A percentile compares a stretch with the other conserved stretches of the same genome.
phyloP scores from a whole-genome alignment of 176 grass and related monocot genomes.

The Phyllostachys edulis region DNA sequence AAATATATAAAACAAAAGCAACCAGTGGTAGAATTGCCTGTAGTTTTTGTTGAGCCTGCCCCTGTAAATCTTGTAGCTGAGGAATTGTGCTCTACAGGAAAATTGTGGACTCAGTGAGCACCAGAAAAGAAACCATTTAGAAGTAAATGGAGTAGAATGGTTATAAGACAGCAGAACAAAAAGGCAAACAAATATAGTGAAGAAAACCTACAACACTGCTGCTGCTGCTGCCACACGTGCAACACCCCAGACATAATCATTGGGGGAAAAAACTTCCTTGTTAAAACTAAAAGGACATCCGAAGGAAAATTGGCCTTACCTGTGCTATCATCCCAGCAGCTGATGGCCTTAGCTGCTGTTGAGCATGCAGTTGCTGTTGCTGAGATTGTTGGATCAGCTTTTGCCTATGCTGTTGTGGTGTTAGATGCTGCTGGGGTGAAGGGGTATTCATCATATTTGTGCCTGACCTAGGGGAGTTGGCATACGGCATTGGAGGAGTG shows the following conservation, averaged over 20 bases:
- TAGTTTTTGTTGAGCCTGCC: constrained; percentile 83
- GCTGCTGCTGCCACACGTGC: background rate
- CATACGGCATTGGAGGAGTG: constrained; percentile 90
- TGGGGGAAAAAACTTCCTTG: background rate
- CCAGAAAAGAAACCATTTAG: background rate
- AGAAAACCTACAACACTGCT: background rate
- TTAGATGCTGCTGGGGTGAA: constrained; percentile 86
- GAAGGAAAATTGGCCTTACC: constrained; percentile 32
- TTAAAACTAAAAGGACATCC: constrained; percentile 1
- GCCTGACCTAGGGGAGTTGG: constrained; percentile 86
- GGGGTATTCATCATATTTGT: constrained; percentile 81
- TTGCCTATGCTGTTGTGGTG: constrained; percentile 63
- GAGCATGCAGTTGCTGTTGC: constrained; percentile 66
- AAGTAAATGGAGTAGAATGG: background rate
- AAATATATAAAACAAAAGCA: constrained; percentile 20
- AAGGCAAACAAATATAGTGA: background rate
- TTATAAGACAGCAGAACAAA: background rate
- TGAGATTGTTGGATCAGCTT: constrained; percentile 75
- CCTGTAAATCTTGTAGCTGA: constrained; percentile 86
- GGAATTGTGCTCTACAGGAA: constrained; percentile 73
- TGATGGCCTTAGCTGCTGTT: constrained; percentile 76
- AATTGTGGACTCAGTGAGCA: constrained; percentile 12
- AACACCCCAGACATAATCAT: background rate
- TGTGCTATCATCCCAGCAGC: constrained; percentile 67
- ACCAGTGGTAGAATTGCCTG: constrained; percentile 50